phyloP scores from a whole-genome alignment of 2,329 filamentous ascomycete species.

The Stemphylium lycopersici region DNA sequence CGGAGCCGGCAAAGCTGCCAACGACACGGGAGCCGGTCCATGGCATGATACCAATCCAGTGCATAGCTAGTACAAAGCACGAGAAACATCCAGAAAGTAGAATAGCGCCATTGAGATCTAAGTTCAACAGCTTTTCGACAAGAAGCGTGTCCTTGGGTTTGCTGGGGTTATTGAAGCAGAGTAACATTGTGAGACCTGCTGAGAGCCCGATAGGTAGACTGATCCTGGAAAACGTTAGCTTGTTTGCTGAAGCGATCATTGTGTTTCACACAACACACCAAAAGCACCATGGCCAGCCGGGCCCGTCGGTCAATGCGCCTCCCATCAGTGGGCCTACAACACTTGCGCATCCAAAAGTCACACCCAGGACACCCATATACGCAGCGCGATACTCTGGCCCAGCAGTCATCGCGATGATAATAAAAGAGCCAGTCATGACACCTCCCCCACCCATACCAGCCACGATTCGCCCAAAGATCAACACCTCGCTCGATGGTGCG shows the following conservation, averaged over 20 bases:
- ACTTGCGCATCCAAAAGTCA: slow-evolving; percentile 46
- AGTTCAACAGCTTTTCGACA: slow-evolving; percentile 27
- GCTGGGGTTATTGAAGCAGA: slow-evolving; percentile 29
- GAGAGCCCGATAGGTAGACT: slow-evolving; percentile 53
- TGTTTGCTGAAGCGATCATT: background rate
- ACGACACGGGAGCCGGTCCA: slow-evolving; percentile 58
- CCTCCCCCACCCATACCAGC: slow-evolving; percentile 51
- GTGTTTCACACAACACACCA: slow-evolving; percentile 28
- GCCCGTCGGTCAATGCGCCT: slow-evolving; percentile 50
- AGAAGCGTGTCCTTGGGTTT: slow-evolving; percentile 17
- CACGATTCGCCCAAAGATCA: slow-evolving; percentile 53
- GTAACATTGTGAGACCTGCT: slow-evolving; percentile 32
- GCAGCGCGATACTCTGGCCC: slow-evolving; percentile 49
- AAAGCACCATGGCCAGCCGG: slow-evolving; percentile 51
- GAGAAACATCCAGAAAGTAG: slow-evolving; percentile 26
- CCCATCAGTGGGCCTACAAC: slow-evolving; percentile 53
- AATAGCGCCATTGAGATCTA: slow-evolving; percentile 33
- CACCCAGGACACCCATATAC: slow-evolving; percentile 47
- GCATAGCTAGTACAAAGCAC: slow-evolving; percentile 39
- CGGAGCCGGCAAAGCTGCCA: slow-evolving; percentile 56
- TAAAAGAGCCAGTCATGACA: slow-evolving; percentile 45
- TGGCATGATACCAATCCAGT: slow-evolving; percentile 36
- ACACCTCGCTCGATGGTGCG: slow-evolving; percentile 29
- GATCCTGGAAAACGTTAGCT: slow-evolving; percentile 39
- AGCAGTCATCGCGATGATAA: slow-evolving; percentile 54